Evolutionary conservation across 495 filamentous ascomycete genomes (phyloP).

Genomic region (Lentithecium fluviatile): DNA sequence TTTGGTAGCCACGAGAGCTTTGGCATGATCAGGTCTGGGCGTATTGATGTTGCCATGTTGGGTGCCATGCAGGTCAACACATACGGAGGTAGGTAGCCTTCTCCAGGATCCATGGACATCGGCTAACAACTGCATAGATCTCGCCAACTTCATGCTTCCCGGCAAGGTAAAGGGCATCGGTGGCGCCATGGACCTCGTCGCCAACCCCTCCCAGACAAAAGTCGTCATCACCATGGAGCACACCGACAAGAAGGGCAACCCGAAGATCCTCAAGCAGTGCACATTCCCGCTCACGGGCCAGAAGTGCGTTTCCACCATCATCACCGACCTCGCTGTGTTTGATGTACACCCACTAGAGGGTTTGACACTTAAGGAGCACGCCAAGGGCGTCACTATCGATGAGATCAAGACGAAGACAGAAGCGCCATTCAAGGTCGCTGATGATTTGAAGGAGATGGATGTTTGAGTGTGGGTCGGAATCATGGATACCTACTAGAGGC

Average conservation of each 20-base stretch:
- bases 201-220: constrained; percentile 79
- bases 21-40: constrained; percentile 86
- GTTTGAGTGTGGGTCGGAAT: background rate
- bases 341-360: constrained; percentile 73
- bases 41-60: constrained; percentile 85
- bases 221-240: constrained; percentile 97
- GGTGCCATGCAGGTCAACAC: constrained; percentile 91
- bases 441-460: constrained; percentile 51
- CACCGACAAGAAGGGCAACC: constrained; percentile 86
- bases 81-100: constrained; percentile 37
- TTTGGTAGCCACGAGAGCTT: constrained; percentile 91
- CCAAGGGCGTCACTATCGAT: constrained; percentile 55
- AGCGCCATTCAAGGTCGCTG: constrained; percentile 52
- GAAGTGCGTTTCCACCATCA: constrained; percentile 83
- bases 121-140: constrained; percentile 55
- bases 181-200: constrained; percentile 91
- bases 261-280: constrained; percentile 80
- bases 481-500: no score
- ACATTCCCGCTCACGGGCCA: constrained; percentile 86
- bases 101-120: background rate
- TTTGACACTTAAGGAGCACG: constrained; percentile 67
- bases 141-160: constrained; percentile 93
- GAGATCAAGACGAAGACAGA: constrained; percentile 57
- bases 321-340: constrained; percentile 90
- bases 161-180: constrained; percentile 93